Evolutionary conservation across 352 stramenopile genomes (phyloP).

Genomic region (Pythium monospermum): DNA sequence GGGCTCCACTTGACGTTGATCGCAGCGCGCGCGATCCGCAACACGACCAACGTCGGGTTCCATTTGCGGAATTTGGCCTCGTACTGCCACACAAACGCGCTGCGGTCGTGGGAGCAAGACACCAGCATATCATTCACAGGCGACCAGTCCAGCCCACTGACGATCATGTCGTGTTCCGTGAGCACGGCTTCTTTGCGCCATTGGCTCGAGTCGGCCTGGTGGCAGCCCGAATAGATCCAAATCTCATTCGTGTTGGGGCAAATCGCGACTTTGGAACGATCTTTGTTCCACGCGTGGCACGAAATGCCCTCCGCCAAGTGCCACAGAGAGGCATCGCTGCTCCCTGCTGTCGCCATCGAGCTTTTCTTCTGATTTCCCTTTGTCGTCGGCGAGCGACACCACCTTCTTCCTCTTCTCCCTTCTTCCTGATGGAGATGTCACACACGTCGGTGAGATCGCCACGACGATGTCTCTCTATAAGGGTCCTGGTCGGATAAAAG

Average conservation of each 20-base stretch:
- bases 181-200: slow-evolving; percentile 86
- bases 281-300: slow-evolving; percentile 91
- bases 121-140: slow-evolving; percentile 92
- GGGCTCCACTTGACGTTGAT: slow-evolving; percentile 93
- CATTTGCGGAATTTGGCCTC: slow-evolving; percentile 81
- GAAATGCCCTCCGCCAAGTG: slow-evolving; percentile 82
- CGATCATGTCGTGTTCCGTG: slow-evolving; percentile 91
- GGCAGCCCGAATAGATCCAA: slow-evolving; percentile 89
- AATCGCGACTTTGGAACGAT: slow-evolving; percentile 87
- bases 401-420: slow-evolving; percentile 12
- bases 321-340: slow-evolving; percentile 50
- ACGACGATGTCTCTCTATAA: slow-evolving; percentile 29
- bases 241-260: slow-evolving; percentile 92
- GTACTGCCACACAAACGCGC: slow-evolving; percentile 94
- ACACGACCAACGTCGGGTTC: slow-evolving; percentile 89
- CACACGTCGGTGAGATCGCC: slow-evolving; percentile 7
- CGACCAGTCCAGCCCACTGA: slow-evolving; percentile 91
- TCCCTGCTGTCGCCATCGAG: neutral
- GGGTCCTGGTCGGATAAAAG: slow-evolving; percentile 19
- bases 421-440: slow-evolving; percentile 15
- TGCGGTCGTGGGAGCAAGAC: slow-evolving; percentile 93
- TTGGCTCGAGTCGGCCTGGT: slow-evolving; percentile 62
- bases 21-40: slow-evolving; percentile 89
- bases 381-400: too few relatives aligned
- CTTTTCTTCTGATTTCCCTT: neutral